These are phyloP conservation scores for Boechera stricta DNA, from an alignment of 345 rosid genomes.

Conservation along the genomic window DNA sequence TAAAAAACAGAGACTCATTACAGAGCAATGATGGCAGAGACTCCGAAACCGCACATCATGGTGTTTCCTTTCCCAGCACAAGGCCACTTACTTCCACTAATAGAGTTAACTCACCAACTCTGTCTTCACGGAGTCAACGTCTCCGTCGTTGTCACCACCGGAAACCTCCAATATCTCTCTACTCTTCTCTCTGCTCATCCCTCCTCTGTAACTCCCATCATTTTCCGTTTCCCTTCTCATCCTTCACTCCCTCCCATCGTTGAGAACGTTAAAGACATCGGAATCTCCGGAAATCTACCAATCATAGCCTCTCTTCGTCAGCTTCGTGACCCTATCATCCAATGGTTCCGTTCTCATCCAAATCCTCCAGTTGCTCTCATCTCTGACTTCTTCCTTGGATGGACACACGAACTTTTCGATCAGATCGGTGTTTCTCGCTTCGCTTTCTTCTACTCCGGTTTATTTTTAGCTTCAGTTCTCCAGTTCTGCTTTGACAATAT, in stretches of 20 bases:
- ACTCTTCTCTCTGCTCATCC: constrained; percentile 48
- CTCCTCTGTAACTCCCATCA: constrained; percentile 31
- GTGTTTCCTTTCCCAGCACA: constrained; percentile 78
- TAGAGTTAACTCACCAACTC: constrained; percentile 55
- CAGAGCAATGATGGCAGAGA: neutral
- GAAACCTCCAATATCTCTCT: constrained; percentile 56
- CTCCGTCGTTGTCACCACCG: constrained; percentile 61
- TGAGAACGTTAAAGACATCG: constrained; percentile 55
- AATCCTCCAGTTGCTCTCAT: constrained; percentile 65
- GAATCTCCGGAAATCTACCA: constrained; percentile 51
- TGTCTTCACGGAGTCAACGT: constrained; percentile 45
- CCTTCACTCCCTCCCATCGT: constrained; percentile 36
- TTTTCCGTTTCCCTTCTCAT: constrained; percentile 31
- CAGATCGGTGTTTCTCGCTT: constrained; percentile 52
- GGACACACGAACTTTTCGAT: constrained; percentile 56
- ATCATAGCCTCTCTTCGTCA: constrained; percentile 51
- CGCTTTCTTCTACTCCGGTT: constrained; percentile 55
- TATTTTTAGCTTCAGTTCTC: constrained; percentile 43
- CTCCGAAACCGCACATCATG: constrained; percentile 49
- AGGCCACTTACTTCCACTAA: constrained; percentile 58
- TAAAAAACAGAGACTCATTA: neutral
- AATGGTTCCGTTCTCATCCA: constrained; percentile 63
- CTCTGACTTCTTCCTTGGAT: constrained; percentile 55
- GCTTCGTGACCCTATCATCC: constrained; percentile 46
- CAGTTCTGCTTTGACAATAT: constrained; percentile 45